A percentile compares a stretch with the other conserved stretches of the same genome.
Evolutionary conservation across 805 yeast genomes (phyloP).

Genomic region (Wilhelminamyces savonicus): DNA sequence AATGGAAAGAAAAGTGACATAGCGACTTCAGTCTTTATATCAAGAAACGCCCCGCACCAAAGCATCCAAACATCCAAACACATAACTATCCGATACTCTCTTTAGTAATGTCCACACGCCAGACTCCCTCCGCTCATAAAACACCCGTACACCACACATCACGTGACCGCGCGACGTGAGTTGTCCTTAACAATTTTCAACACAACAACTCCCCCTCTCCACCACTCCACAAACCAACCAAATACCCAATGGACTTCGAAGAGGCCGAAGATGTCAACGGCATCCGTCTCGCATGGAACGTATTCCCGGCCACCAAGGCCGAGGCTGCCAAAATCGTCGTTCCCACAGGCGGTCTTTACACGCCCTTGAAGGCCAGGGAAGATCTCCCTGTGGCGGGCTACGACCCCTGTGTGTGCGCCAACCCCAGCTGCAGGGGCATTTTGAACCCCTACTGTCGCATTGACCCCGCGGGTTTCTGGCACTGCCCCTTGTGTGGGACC

Average conservation of each 20-base stretch:
- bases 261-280: conserved; percentile 41
- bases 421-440: conserved; percentile 72
- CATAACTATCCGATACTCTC: too few relatives aligned
- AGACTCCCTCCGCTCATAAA: too few relatives aligned
- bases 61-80: too few relatives aligned
- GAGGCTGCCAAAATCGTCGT: conserved; percentile 91
- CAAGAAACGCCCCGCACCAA: too few relatives aligned
- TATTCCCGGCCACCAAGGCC: conserved; percentile 80
- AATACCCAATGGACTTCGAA: conserved; percentile 38
- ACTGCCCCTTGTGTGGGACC: conserved; percentile 74
- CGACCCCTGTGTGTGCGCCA: conserved; percentile 79
- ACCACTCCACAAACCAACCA: too few relatives aligned
- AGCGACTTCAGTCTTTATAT: too few relatives aligned
- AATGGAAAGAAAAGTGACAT: too few relatives aligned
- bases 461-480: conserved; percentile 78
- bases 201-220: too few relatives aligned
- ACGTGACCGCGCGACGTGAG: too few relatives aligned
- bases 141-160: too few relatives aligned
- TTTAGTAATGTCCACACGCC: too few relatives aligned
- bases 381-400: conserved; percentile 74
- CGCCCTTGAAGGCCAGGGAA: conserved; percentile 81
- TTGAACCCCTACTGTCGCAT: conserved; percentile 83
- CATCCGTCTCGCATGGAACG: conserved; percentile 47
- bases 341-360: conserved; percentile 90
- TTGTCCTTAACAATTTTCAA: too few relatives aligned